Conservation (phyloP, 1,284 basidiomycete species). For the Ustilago shanxiensis region DNA sequence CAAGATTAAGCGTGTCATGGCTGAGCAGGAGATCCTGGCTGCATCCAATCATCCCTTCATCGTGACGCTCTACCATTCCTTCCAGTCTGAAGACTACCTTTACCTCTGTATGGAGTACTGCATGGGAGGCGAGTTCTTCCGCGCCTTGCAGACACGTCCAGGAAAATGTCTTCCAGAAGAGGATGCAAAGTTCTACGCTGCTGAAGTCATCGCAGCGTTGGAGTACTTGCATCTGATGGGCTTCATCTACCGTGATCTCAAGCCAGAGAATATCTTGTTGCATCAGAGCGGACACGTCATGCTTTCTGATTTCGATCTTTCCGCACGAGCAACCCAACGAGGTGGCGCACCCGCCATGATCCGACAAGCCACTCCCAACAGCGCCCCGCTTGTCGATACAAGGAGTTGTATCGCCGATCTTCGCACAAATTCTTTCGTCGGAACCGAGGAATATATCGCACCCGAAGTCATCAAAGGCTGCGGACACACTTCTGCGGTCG, state of each 20-base stretch:
- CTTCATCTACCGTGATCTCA: slow-evolving; percentile 88
- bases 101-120: slow-evolving; percentile 78
- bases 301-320: slow-evolving; percentile 98
- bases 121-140: slow-evolving; percentile 99
- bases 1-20: slow-evolving; percentile 69
- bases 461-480: slow-evolving; percentile 98
- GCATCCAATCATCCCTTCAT: slow-evolving; percentile 69
- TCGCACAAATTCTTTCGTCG: slow-evolving; percentile 98
- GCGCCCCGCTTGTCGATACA: slow-evolving; percentile 94
- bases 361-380: slow-evolving; percentile 87
- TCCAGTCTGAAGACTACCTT: slow-evolving; percentile 69
- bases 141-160: slow-evolving; percentile 83
- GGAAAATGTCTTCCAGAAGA: slow-evolving; percentile 96
- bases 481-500: slow-evolving; percentile 97
- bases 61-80: slow-evolving; percentile 69
- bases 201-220: slow-evolving; percentile 94
- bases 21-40: slow-evolving; percentile 68
- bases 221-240: slow-evolving; percentile 99
- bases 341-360: slow-evolving; percentile 91
- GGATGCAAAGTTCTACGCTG: slow-evolving; percentile 94
- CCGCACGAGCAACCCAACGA: slow-evolving; percentile 84
- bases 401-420: slow-evolving; percentile 97
- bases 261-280: slow-evolving; percentile 97
- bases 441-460: slow-evolving; percentile 99
- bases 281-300: slow-evolving; percentile 98